These are phyloP conservation scores for Nitzschia sp. DNA, from an alignment of 108 stramenopile genomes.

Conservation along the genomic window DNA sequence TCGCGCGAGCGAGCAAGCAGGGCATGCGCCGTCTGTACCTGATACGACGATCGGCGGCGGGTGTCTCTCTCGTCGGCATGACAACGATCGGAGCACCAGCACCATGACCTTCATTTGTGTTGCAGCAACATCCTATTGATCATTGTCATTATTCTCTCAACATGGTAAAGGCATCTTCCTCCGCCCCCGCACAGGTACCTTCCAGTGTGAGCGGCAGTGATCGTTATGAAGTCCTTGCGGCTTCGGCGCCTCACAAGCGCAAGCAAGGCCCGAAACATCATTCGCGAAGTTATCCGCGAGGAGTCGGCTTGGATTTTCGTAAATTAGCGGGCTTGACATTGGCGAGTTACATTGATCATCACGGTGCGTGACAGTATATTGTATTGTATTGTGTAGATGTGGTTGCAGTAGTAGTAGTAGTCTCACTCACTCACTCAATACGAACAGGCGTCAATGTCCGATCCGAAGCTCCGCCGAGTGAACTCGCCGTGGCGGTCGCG, in stretches of 20 bases:
- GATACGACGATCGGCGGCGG: no score
- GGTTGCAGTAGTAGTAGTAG: not conserved
- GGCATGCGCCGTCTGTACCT: no score
- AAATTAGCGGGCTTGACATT: conserved; percentile 76
- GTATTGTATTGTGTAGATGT: not conserved
- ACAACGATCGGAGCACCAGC: no score
- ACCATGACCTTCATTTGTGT: no score
- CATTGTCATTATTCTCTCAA: no score
- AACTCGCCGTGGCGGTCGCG: conserved; percentile 85
- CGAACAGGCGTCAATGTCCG: conserved; percentile 60
- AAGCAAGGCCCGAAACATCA: conserved; percentile 30
- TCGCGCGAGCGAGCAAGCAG: no score
- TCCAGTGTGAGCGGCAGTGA: not conserved
- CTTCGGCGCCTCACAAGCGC: conserved; percentile 20
- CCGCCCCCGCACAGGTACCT: no score
- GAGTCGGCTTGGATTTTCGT: conserved; percentile 85
- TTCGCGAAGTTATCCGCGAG: conserved; percentile 74
- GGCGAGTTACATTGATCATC: conserved; percentile 86
- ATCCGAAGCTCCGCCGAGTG: conserved; percentile 80
- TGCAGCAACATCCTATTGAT: no score
- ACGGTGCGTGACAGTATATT: conserved; percentile 43
- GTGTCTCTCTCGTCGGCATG: no score
- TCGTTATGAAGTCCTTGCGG: conserved; percentile 3
- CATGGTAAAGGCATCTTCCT: no score
- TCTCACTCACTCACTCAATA: not conserved